Evolutionary conservation across 2,329 filamentous ascomycete genomes (phyloP), one percentile per base, ranked within the genome.

Genomic region (Venturia asperata): DNA sequence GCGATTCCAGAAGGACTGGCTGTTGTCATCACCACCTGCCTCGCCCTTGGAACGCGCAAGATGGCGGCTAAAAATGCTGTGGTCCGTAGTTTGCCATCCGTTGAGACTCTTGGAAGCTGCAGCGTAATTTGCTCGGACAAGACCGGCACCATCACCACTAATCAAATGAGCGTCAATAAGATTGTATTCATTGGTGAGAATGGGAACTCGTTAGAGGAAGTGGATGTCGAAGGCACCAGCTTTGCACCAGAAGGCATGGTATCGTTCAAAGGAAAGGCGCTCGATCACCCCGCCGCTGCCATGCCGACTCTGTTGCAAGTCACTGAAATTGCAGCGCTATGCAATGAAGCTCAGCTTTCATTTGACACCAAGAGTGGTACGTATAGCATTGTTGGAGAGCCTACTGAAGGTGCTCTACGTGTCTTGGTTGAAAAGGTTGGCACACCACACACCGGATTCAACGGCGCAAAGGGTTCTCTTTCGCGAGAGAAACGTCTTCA

Each of bases 121-220:
- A 99, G 94, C 73, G 92, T 99, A 66, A 97, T 99, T 75, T 99
- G 95, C 81, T 99, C 95, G 4, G 94, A 99, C 82, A 99, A 99
- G 83, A 99, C 94, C 5, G 95, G 94, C 70, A 99, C 94, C 61
- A 80, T 99, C 74, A 99, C 94, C 13, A 99, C 94, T 49, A 99
- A 99, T 79, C 92, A 97, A 78, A 99, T 99, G 94, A 97, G 94
- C 74, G 94, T 97, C 65, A 94, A 87, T 81, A 96, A 93, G 78
- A 79, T 97, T 65, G 90, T 96, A 61, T 91, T 92, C 74, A 82
- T 99, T 70, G 87, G 85, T 71, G 86, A 89, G 69, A 77, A 84
- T 67, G 92, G 91, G 61, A 84, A 80, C 64, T 87, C 85, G 66
- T 81, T 97, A 30, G 90, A 92, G 71, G 92, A 96, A 74, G 83